Conservation (phyloP, 2,329 filamentous ascomycete genomes). For the Ophiostoma montium region DNA sequence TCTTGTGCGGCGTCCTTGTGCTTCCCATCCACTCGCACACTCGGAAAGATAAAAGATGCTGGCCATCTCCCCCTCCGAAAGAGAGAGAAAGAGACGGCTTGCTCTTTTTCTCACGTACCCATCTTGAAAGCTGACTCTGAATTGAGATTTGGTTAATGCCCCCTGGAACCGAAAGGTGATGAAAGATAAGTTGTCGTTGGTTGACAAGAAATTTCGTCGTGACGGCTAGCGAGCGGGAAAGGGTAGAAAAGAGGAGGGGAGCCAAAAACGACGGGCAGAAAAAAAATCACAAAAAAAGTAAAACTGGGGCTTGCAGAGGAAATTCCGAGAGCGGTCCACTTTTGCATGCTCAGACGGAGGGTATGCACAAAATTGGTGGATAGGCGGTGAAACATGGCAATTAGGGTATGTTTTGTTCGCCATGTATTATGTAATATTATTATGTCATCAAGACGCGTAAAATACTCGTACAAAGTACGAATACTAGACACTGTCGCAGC, state of each 20-base stretch:
- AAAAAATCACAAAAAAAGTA: constrained; percentile 9
- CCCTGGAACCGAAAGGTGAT: constrained; percentile 15
- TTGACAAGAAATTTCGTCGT: not conserved
- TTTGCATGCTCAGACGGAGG: not conserved
- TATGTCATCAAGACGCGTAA: too few relatives aligned
- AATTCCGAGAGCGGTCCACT: not conserved
- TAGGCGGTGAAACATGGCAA: constrained; percentile 31
- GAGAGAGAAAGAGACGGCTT: not conserved
- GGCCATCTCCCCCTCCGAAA: not conserved
- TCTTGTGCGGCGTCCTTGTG: not conserved
- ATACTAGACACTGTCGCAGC: too few relatives aligned
- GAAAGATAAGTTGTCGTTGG: constrained; percentile 1
- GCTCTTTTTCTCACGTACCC: constrained; percentile 37
- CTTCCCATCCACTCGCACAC: constrained; percentile 15
- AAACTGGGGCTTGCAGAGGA: not conserved
- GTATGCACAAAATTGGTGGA: constrained; percentile 15
- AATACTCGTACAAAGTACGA: too few relatives aligned
- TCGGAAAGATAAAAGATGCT: constrained; percentile 9
- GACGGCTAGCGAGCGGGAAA: constrained; percentile 12
- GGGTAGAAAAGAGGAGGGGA: constrained; percentile 2
- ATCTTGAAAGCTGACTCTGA: constrained; percentile 37
- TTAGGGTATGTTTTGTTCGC: constrained; percentile 24
- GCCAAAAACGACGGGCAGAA: constrained; percentile 2
- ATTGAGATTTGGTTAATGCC: constrained; percentile 6
- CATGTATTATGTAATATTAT: too few relatives aligned